phyloP scores from a whole-genome alignment of 495 filamentous ascomycete genomes.

The Penicillium argentinense region DNA sequence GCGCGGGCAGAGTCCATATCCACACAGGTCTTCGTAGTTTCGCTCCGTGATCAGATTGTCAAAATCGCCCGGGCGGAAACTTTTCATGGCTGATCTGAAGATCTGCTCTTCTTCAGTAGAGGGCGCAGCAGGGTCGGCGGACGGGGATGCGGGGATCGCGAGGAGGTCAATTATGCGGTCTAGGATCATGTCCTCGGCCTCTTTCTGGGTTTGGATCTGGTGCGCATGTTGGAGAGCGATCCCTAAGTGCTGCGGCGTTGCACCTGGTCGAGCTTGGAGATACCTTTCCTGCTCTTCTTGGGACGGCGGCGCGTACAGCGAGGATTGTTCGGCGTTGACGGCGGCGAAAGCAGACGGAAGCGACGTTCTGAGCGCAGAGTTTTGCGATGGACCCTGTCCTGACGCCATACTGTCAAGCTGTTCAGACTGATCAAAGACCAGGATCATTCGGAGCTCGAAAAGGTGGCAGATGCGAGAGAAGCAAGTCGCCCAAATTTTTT shows the following conservation, averaged over 20 bases:
- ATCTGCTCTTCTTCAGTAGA: constrained; percentile 51
- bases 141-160: constrained; percentile 52
- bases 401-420: constrained; percentile 15
- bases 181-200: constrained; percentile 70
- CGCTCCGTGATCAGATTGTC: constrained; percentile 83
- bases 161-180: constrained; percentile 65
- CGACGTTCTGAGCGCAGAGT: constrained; percentile 59
- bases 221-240: constrained; percentile 78
- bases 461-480: background rate
- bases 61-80: constrained; percentile 86
- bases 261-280: constrained; percentile 35
- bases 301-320: constrained; percentile 25
- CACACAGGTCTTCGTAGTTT: constrained; percentile 75
- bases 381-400: constrained; percentile 29
- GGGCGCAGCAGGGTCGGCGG: constrained; percentile 58
- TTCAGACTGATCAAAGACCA: too few relatives aligned
- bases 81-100: constrained; percentile 58
- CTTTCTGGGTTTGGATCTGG: constrained; percentile 73
- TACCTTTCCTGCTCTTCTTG: constrained; percentile 35
- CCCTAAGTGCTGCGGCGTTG: constrained; percentile 54
- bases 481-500: too few relatives aligned
- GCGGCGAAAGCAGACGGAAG: constrained; percentile 37
- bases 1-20: constrained; percentile 73
- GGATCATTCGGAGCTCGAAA: background rate
- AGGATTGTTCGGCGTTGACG: constrained; percentile 31